Evolutionary conservation across 805 yeast genomes (phyloP), one percentile per base, ranked within the genome.

Genomic region (Ogataea paraovalis): DNA sequence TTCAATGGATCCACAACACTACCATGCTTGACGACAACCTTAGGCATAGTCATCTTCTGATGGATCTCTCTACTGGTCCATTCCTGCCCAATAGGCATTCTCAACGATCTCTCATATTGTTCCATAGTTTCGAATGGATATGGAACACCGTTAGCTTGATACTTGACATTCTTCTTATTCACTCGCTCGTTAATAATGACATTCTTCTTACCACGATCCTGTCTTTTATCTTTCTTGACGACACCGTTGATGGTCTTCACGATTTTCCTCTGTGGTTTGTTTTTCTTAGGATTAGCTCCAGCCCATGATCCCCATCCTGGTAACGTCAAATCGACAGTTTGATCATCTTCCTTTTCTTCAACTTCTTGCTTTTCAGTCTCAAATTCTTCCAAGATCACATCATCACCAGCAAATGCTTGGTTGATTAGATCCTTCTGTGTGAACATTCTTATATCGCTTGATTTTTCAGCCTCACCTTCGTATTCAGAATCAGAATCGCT

Each of bases 251-350:
- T 72, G 54, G 80, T 87, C 57, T 85, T 80, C 32, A 84, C 74
- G 47, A 85, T 74, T 63, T 82, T 85, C 62, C 80, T 78, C 63
- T 79, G 81, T n/a, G 41, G 30, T 61, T 76, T 75, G 50, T 64
- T 70, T 63, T 71, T 71, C 16, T 55, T 62, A 48, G 59, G 67
- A 52, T 63, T 67, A 19, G 76, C 80, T 34, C 97, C 97, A 10
- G 92, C 86, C 99, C 99, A 94, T 39, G 85, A 87, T 42, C 98
- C 98, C 97, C 98, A 94, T 1, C 99, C 99, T 3, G 97, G 98
- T 44, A 91, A 68, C 0, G 96, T 85, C 42, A 85, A 69, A 62
- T 91, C 96, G 49, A 85, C 83, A 59, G 84, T 90, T 61, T 88
- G 77, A 66, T 92, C 97, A 48, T 82, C 97, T 65, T 92, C 97